These are phyloP conservation scores for Chaetomium strumarium DNA, from an alignment of 2,329 filamentous ascomycete species.

Conservation along the genomic window DNA sequence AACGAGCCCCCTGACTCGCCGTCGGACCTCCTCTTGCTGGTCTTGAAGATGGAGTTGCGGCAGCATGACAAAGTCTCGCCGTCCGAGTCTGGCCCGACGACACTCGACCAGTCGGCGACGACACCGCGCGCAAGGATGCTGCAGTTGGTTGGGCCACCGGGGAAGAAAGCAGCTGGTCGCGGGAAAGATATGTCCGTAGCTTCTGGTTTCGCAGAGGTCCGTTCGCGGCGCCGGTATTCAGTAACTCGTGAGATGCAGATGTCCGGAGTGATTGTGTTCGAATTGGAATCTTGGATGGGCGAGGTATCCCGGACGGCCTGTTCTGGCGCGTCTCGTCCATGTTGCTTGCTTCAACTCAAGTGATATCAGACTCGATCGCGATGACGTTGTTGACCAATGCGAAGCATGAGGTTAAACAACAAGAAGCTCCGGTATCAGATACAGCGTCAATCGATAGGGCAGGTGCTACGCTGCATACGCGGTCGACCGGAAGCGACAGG, in stretches of 20 bases:
- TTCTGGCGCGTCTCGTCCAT: constrained; percentile 23
- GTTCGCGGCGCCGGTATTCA: constrained; percentile 2
- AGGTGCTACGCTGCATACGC: no score
- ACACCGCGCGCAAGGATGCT: constrained; percentile 17
- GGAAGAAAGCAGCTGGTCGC: constrained; percentile 32
- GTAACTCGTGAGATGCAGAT: constrained; percentile 21
- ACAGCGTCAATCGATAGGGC: no score
- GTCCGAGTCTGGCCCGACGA: constrained; percentile 9
- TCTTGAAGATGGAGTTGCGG: constrained; percentile 5
- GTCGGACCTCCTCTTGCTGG: constrained; percentile 2
- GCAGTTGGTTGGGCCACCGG: constrained; percentile 11
- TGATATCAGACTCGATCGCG: no score
- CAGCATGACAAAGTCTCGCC: constrained; percentile 5
- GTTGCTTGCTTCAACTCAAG: not conserved
- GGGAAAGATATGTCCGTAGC: constrained; percentile 37
- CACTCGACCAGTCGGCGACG: constrained; percentile 19
- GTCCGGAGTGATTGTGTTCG: constrained; percentile 20
- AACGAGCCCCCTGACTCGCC: constrained; percentile 1
- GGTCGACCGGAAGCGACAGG: no score
- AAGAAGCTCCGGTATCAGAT: no score
- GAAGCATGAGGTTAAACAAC: no score
- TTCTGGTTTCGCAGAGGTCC: constrained; percentile 34
- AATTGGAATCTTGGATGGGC: constrained; percentile 25
- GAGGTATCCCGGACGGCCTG: constrained; percentile 22
- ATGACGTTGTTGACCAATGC: no score